Conservation (phyloP, 306 rosid genomes). For the Castanea crenata region DNA sequence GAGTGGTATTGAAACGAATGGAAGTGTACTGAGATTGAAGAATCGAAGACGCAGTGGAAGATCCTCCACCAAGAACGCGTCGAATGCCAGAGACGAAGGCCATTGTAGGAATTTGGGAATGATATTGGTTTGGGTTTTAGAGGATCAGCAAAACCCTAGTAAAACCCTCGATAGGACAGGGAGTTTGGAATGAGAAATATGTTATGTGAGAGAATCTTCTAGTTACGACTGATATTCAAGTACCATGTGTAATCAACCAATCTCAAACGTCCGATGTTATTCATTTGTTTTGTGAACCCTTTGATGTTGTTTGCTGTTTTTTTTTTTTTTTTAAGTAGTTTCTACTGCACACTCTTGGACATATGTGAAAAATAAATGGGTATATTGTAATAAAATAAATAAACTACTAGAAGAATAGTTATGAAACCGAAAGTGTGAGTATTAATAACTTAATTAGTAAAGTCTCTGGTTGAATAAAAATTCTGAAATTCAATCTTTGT, state of each 20-base stretch:
- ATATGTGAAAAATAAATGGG: too few relatives aligned
- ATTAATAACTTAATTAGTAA: too few relatives aligned
- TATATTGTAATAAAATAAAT: too few relatives aligned
- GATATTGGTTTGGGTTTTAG: background rate
- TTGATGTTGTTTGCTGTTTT: background rate
- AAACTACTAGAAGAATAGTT: too few relatives aligned
- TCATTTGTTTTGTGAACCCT: background rate
- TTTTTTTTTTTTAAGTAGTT: background rate
- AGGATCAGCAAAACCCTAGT: slow-evolving; percentile 12
- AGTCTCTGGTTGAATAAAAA: too few relatives aligned
- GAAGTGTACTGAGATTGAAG: slow-evolving; percentile 37
- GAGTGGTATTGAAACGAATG: slow-evolving; percentile 67
- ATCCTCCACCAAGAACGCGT: slow-evolving; percentile 40
- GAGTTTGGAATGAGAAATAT: background rate
- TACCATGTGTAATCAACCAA: too few relatives aligned
- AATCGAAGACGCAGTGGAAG: slow-evolving; percentile 31
- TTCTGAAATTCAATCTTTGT: too few relatives aligned
- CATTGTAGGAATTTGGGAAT: slow-evolving; percentile 20
- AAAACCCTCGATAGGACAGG: background rate
- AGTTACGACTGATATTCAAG: too few relatives aligned
- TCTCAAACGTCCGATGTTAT: background rate
- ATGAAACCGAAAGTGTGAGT: too few relatives aligned
- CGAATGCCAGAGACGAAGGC: slow-evolving; percentile 50
- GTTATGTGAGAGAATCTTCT: too few relatives aligned
- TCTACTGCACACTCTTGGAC: too few relatives aligned